Conservation (phyloP, 1,284 basidiomycete species). For the Leccinum pallidistipes region DNA sequence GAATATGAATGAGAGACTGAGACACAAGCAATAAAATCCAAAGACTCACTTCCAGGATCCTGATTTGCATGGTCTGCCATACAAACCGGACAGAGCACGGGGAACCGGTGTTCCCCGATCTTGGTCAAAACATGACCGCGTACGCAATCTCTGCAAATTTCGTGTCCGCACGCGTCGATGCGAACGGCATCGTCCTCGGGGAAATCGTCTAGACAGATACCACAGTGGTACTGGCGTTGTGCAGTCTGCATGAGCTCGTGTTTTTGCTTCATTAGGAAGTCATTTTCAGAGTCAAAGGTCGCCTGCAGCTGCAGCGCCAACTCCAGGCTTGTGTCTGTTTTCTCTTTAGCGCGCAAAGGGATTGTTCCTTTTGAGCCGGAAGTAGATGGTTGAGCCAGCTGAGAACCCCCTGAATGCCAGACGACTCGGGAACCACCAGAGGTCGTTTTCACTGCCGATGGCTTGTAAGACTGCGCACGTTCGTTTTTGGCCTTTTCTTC, state of each 20-base stretch:
- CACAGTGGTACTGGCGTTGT: conserved; percentile 49
- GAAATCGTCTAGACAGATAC: conserved; percentile 54
- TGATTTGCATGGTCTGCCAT: conserved; percentile 32
- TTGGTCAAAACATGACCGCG: conserved; percentile 45
- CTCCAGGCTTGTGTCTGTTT: no score
- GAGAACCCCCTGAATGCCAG: not conserved
- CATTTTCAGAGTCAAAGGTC: conserved; percentile 44
- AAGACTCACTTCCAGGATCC: conserved; percentile 43
- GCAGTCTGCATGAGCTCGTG: conserved; percentile 30
- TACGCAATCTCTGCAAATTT: conserved; percentile 57
- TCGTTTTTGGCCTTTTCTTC: conserved; percentile 12
- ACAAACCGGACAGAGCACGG: conserved; percentile 61
- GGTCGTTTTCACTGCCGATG: not conserved
- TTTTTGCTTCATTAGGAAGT: conserved; percentile 38
- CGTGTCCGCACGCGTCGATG: conserved; percentile 50
- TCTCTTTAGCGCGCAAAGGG: no score
- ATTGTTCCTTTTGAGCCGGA: no score
- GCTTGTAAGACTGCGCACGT: conserved; percentile 4
- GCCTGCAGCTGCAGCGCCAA: no score
- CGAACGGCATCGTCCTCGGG: conserved; percentile 47
- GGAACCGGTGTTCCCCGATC: conserved; percentile 53
- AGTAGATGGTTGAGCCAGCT: not conserved
- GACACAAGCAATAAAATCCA: not conserved
- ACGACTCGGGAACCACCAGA: not conserved
- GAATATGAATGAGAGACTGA: not conserved